Base-by-base conservation (phyloP, 2,329 filamentous ascomycete genomes). In the Fusarium longipes region DNA sequence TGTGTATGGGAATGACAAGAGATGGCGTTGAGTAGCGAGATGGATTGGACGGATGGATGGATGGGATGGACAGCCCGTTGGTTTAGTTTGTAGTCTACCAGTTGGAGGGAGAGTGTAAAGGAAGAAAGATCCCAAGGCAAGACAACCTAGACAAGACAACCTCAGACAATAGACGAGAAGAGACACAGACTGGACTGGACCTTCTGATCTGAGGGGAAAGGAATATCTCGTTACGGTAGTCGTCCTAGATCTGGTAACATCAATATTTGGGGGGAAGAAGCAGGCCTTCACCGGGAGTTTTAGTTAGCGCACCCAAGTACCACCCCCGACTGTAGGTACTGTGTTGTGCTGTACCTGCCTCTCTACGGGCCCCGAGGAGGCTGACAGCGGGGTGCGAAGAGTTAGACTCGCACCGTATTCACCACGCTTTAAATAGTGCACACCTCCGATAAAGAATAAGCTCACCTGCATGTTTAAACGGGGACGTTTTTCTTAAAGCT, bases 271-370 rank as follows among this genome's bases (percentile, higher is more conserved):
- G 38, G 38, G 38, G 20, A 6, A 9, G 36, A 68, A 64, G 65
- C 70, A 70, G 63, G 66, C 68, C 63, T 65, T 52, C 67, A 66
- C 49, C 40, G 65, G 66, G 66, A 63, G 53, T 64, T 66, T 63
- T 63, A 58, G 60, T 58, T 64, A 70, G 66, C 48, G 50, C 42
- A 44, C 15, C 40, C n/a, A 50, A 49, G 65, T 68, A 62, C 61
- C 39, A 24, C 40, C 40, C 17, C 27, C 58, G 20, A 36, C 30
- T 24, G 45, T 18, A 48, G 20, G 36, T 24, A 40, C 38, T 40
- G 20, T 4, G 36, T 17, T 48, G 22, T 25, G 44, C 17, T 48
- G 30, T 48, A 48, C 30, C 45, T 49, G 32, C 30, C 32, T 49
- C 18, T 38, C 45, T 36, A 35, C 32, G 39, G 35, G 25, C 49